phyloP scores from a whole-genome alignment of 1,139 yeast genomes.

The Candida sp. region DNA sequence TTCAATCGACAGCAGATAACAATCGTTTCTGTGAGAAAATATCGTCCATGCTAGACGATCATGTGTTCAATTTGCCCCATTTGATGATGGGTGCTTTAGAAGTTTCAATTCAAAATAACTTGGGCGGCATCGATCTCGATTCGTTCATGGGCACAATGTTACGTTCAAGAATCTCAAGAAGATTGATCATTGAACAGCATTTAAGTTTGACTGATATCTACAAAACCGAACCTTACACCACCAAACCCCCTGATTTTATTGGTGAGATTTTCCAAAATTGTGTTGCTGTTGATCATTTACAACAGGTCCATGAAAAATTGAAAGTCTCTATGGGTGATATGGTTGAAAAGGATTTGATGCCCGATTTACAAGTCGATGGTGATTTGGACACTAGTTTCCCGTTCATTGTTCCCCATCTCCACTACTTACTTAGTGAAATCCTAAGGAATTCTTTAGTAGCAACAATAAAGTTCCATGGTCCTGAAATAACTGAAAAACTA shows the following conservation, averaged over 20 bases:
- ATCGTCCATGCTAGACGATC: constrained; percentile 67
- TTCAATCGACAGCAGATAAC: constrained; percentile 70
- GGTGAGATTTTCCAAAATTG: constrained; percentile 87
- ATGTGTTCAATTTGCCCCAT: constrained; percentile 78
- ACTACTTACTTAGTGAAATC: constrained; percentile 82
- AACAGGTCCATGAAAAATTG: constrained; percentile 49
- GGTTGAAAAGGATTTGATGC: constrained; percentile 60
- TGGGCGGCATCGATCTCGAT: constrained; percentile 66
- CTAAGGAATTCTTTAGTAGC: constrained; percentile 84
- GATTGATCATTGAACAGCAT: constrained; percentile 91
- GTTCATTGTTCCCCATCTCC: constrained; percentile 82
- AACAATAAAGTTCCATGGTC: constrained; percentile 48
- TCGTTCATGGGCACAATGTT: constrained; percentile 71
- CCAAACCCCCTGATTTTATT: constrained; percentile 64
- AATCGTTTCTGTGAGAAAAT: constrained; percentile 65
- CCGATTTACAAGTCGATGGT: constrained; percentile 74
- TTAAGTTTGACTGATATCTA: constrained; percentile 70
- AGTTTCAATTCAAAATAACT: constrained; percentile 59
- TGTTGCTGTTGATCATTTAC: constrained; percentile 67
- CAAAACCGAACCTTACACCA: constrained; percentile 36
- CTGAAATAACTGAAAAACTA: constrained; percentile 29
- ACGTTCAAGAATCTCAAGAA: constrained; percentile 81
- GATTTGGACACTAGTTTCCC: constrained; percentile 62
- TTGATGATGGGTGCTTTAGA: constrained; percentile 92
- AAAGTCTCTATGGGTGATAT: constrained; percentile 43